These are phyloP conservation scores for Trichosanthes truncata DNA, from an alignment of 306 rosid species.

Conservation along the genomic window DNA sequence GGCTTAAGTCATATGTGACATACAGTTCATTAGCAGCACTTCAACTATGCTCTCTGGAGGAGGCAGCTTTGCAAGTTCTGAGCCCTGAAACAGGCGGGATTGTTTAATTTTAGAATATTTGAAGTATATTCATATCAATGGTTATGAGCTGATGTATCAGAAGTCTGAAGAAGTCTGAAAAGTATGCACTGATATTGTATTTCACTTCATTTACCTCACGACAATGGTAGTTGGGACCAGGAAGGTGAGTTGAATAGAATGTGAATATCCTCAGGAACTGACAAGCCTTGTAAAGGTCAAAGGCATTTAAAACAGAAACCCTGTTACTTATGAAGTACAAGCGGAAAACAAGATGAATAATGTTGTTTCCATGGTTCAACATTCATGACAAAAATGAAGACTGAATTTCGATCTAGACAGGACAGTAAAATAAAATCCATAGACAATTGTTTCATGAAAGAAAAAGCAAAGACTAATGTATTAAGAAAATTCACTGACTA, in stretches of 20 bases:
- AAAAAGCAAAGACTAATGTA: background rate
- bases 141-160: too few relatives aligned
- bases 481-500: background rate
- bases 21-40: conserved; percentile 31
- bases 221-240: conserved; percentile 85
- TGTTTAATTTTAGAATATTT: background rate
- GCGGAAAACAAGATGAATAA: background rate
- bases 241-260: conserved; percentile 81
- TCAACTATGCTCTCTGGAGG: conserved; percentile 28
- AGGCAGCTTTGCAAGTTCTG: conserved; percentile 31
- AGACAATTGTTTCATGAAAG: background rate
- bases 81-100: conserved; percentile 31
- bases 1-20: background rate
- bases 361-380: background rate
- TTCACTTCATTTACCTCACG: conserved; percentile 38
- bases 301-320: background rate
- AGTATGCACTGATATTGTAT: background rate
- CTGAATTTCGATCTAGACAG: background rate
- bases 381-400: background rate
- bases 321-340: background rate
- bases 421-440: background rate
- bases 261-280: conserved; percentile 66
- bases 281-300: conserved; percentile 3
- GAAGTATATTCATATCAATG: background rate
- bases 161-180: background rate